phyloP scores from a whole-genome alignment of 2,329 filamentous ascomycete genomes.

The Scleromitrula shiraiana region DNA sequence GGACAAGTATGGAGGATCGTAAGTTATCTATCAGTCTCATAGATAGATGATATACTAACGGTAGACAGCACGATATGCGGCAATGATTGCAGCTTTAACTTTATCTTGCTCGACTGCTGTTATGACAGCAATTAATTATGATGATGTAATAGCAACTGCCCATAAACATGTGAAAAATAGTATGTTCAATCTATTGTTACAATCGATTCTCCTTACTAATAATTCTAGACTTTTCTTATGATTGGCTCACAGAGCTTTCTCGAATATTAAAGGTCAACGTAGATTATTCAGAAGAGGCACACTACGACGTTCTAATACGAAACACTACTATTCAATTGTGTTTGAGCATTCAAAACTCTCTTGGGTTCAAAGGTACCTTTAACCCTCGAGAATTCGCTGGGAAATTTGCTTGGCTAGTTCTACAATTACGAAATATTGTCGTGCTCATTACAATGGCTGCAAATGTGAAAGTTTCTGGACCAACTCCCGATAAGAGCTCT shows the following conservation, averaged over 20 bases:
- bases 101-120: conserved; percentile 42
- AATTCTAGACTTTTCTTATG: conserved; percentile 47
- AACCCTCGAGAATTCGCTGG: conserved; percentile 56
- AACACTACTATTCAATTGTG: conserved; percentile 68
- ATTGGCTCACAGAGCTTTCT: conserved; percentile 60
- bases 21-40: conserved; percentile 17
- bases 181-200: conserved; percentile 12
- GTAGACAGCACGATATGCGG: conserved; percentile 42
- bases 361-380: conserved; percentile 63
- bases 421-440: conserved; percentile 67
- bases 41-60: conserved; percentile 16
- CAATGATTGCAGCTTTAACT: conserved; percentile 54
- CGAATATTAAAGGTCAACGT: conserved; percentile 63
- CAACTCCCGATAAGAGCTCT: conserved; percentile 47
- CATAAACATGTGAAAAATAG: conserved; percentile 28
- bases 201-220: conserved; percentile 2
- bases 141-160: conserved; percentile 64
- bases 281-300: conserved; percentile 72
- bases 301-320: conserved; percentile 63
- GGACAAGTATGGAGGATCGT: conserved; percentile 43
- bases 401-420: conserved; percentile 65
- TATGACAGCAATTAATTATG: conserved; percentile 44
- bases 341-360: conserved; percentile 68
- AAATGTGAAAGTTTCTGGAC: conserved; percentile 36
- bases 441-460: conserved; percentile 57